These are phyloP conservation scores for Syncephalastrum contaminatum DNA, from an alignment of 371 early-diverging fungal genomes.

Conservation along the genomic window DNA sequence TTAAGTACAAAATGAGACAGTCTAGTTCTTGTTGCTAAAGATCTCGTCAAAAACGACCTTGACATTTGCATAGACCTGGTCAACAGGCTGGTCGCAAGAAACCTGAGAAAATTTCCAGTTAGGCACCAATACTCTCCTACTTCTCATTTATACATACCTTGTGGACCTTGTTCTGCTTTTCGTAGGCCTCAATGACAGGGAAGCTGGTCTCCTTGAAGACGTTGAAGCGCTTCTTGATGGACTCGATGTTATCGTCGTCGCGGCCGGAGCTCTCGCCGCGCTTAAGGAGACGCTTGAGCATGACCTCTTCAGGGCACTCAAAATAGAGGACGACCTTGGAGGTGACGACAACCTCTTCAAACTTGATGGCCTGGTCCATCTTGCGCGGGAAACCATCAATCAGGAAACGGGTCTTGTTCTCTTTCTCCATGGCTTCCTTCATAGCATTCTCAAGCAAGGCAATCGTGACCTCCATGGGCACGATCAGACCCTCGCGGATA, in stretches of 20 bases:
- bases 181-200: conserved; percentile 89
- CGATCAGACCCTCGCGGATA: conserved; percentile 93
- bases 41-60: conserved; percentile 40
- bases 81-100: conserved; percentile 46
- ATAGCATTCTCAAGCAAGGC: conserved; percentile 87
- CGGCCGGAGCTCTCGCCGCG: conserved; percentile 93
- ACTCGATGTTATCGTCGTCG: conserved; percentile 93
- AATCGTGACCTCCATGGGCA: conserved; percentile 94
- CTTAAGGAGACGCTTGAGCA: conserved; percentile 85
- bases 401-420: conserved; percentile 69
- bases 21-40: conserved; percentile 10
- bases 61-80: conserved; percentile 49
- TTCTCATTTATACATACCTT: conserved; percentile 40
- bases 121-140: too few species aligned
- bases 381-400: conserved; percentile 97
- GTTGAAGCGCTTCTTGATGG: conserved; percentile 91
- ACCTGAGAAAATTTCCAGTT: conserved; percentile 25
- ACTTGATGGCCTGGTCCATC: conserved; percentile 91
- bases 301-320: conserved; percentile 89
- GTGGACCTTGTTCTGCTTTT: conserved; percentile 71
- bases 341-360: conserved; percentile 83
- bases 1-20: too few species aligned
- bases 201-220: conserved; percentile 82
- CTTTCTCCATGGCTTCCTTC: conserved; percentile 59
- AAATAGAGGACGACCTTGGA: conserved; percentile 82